Base-by-base conservation (phyloP, 805 yeast species). In the Brettanomyces bruxellensis region DNA sequence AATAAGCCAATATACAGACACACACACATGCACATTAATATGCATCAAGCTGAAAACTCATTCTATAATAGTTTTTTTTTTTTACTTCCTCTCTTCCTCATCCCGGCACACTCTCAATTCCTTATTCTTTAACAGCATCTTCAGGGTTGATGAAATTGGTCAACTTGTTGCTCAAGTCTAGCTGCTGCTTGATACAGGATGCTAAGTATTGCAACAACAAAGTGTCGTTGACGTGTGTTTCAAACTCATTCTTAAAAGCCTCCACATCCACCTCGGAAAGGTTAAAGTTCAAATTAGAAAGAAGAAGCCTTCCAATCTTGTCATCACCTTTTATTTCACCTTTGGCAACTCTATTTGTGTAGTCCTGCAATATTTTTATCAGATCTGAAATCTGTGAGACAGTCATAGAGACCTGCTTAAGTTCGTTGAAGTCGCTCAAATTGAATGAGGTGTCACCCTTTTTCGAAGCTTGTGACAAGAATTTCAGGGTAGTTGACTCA, bases 131-230 rank as follows among this genome's bases (percentile, higher is more conserved):
- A 30, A 57, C 58, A 44, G 61, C 60, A 42, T 61, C 64, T 45
- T 61, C 63, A 43, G 73, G 57, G 44, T 57, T 48, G 38, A 72
- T 68, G 48, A 73, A 61, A 34, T 83, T 78, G 42, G 87, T 81
- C 57, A 86, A 73, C 62, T 85, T 79, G 42, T 88, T 80, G 57
- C 88, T 79, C 59, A 84, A 72, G 62, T 84, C 90, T 52, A 86
- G 74, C 69, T 88, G 96, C 52, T 88, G 84, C 69, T 84, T 86
- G 56, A 88, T 80, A 46, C 93, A 85, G 54, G 83, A 79, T 47
- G 95, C 83, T 65, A 88, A 73, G 61, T 83, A 85, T 61, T 86
- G 91, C 51, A 88, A 76, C 79, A 87, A 78, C 50, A 85, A 72
- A 39, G 87, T 80, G 57, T 88, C 95, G 64, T 86, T 88, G 60